phyloP scores from a whole-genome alignment of 768 basidiomycete genomes.

The Daedaleopsis sinensis region DNA sequence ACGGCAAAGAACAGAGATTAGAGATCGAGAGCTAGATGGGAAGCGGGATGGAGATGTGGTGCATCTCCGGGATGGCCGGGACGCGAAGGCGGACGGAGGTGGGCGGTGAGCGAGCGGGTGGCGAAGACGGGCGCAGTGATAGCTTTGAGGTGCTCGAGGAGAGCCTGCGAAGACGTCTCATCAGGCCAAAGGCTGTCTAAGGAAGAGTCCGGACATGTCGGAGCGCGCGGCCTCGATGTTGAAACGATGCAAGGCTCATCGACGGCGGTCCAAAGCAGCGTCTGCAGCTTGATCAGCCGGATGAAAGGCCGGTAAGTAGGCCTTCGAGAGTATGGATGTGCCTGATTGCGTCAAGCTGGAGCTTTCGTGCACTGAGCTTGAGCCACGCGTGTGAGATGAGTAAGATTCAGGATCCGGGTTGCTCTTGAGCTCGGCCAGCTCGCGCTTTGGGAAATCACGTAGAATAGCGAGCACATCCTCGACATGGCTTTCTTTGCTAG shows the following conservation, averaged over 20 bases:
- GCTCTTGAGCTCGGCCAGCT: background rate
- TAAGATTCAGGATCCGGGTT: background rate
- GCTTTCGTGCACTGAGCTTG: background rate
- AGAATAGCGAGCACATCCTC: background rate
- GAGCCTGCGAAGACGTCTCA: background rate
- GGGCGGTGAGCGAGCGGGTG: background rate
- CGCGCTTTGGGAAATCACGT: background rate
- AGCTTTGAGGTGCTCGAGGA: background rate
- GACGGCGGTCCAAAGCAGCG: background rate
- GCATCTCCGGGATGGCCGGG: background rate
- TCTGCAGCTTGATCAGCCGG: background rate
- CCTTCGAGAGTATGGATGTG: background rate
- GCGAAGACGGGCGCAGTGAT: background rate
- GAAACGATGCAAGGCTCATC: background rate
- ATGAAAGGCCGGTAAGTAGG: background rate
- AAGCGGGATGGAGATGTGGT: background rate
- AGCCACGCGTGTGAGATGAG: background rate
- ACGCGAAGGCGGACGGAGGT: background rate
- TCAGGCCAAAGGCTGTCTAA: background rate
- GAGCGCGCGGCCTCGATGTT: background rate
- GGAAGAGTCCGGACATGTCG: background rate
- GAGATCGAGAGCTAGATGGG: background rate
- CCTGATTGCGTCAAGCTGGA: background rate
- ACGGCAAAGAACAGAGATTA: background rate
- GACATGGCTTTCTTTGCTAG: background rate